phyloP scores from a whole-genome alignment of 306 rosid species.

The Prinsepia uniflora region DNA sequence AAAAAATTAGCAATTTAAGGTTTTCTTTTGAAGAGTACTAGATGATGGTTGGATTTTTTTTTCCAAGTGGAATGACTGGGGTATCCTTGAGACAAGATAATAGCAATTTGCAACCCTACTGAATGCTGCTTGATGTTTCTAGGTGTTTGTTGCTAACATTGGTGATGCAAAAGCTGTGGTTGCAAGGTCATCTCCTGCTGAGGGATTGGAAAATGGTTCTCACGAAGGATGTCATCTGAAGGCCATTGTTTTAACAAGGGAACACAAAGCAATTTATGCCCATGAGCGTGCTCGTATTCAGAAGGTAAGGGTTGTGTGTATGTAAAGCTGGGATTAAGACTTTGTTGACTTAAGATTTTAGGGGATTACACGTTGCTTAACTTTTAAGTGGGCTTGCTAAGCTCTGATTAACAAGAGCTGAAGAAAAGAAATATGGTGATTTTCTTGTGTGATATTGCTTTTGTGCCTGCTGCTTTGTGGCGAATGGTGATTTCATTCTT shows the following conservation, averaged over 20 bases:
- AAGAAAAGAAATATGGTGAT: background rate
- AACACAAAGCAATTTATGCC: conserved; percentile 86
- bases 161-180: conserved; percentile 94
- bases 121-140: conserved; percentile 23
- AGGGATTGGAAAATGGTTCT: conserved; percentile 41
- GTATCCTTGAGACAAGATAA: background rate
- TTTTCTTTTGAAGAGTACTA: background rate
- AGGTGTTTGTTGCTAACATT: conserved; percentile 79
- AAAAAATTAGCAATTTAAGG: background rate
- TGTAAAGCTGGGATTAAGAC: background rate
- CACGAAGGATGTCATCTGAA: conserved; percentile 46
- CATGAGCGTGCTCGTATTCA: conserved; percentile 85
- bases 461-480: background rate
- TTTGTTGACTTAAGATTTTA: background rate
- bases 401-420: background rate
- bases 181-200: conserved; percentile 54
- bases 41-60: background rate
- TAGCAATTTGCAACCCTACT: background rate
- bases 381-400: background rate
- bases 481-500: background rate
- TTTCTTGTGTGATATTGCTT: background rate
- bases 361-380: background rate
- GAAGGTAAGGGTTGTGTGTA: conserved; percentile 49
- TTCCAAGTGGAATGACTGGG: background rate
- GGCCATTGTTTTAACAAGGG: conserved; percentile 88